Evolutionary conservation across 257 asterid genomes (phyloP), one percentile per base, ranked within the genome.

Genomic region (Rubia yunnanensis): DNA sequence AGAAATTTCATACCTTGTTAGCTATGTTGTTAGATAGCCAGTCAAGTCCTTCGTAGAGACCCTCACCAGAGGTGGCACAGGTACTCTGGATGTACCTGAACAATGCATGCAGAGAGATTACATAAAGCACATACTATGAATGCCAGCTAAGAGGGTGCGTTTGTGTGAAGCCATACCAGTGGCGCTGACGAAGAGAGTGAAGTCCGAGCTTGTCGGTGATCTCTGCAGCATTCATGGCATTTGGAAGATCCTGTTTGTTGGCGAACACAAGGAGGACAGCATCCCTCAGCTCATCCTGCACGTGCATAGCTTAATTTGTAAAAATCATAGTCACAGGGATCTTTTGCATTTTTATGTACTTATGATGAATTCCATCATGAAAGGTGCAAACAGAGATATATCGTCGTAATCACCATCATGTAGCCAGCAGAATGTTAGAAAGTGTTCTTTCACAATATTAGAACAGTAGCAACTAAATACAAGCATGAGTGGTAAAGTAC

Each of bases 1-100:
- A 31, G 23, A 50, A 3, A n/a, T 31, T 50, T 36, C 39, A 30
- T 50, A 79, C 90, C 90, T 84, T 84, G 83, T 75, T 76, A 54
- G 86, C 91, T 65, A 84, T 82, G 86, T 82, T 84, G 86, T 84
- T 84, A 68, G 91, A 82, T 70, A 84, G 91, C 91, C 91, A 84
- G 72, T 84, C 91, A 48, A 84, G 82, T 52, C 91, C 91, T 78
- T 84, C 91, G 55, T 82, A 84, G 48, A 84, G 73, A 63, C 91
- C 91, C 76, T 84, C 91, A 10, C 90, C 90, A 34, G 90, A 84
- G 34, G 91, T 84, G 46, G 90, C 90, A 73, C 90, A 84, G 34
- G 90, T 84, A 79, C 90, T 84, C 87, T 84, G 90, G 71, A 84
- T 82, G 74, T 84, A 82, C 91, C 90, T 84, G 75, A 49, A 52